A percentile compares a stretch with the other conserved stretches of the same genome.
phyloP scores from a whole-genome alignment of 2,329 filamentous ascomycete species.

The Aspergillus quadrilineatus region DNA sequence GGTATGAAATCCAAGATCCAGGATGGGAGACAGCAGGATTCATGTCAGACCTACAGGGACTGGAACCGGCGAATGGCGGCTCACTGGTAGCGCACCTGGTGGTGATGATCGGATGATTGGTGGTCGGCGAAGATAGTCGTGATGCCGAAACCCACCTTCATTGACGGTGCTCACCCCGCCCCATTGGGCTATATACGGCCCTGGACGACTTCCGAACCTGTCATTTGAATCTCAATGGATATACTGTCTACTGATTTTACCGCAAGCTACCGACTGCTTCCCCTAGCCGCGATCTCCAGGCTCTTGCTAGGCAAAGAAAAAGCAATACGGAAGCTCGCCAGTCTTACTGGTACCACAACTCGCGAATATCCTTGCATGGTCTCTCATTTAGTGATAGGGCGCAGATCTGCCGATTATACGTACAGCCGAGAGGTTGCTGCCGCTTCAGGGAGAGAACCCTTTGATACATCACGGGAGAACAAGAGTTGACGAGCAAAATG shows the following conservation, averaged over 20 bases:
- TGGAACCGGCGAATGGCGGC: constrained; percentile 11
- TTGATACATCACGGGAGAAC: neutral
- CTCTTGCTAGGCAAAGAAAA: constrained; percentile 1
- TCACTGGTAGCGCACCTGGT: constrained; percentile 11
- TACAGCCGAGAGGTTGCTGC: neutral
- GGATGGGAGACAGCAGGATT: constrained; percentile 6
- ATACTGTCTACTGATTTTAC: neutral
- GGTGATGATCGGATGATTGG: constrained; percentile 15
- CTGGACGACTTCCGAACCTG: constrained; percentile 1
- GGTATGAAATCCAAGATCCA: constrained; percentile 12
- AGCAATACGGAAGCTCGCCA: neutral
- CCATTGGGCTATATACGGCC: constrained; percentile 9
- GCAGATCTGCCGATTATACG: neutral
- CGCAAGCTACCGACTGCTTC: neutral
- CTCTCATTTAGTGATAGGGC: constrained; percentile 3
- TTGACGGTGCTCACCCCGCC: constrained; percentile 1
- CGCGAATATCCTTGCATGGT: neutral
- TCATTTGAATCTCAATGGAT: neutral
- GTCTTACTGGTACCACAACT: constrained; percentile 1
- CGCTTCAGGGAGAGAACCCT: neutral
- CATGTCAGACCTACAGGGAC: constrained; percentile 7
- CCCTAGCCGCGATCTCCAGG: neutral
- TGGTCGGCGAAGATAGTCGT: constrained; percentile 6
- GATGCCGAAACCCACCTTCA: constrained; percentile 13
- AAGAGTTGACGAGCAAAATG: neutral